Evolutionary conservation across 495 filamentous ascomycete genomes (phyloP).

Genomic region (Chaetomidium leptoderma): DNA sequence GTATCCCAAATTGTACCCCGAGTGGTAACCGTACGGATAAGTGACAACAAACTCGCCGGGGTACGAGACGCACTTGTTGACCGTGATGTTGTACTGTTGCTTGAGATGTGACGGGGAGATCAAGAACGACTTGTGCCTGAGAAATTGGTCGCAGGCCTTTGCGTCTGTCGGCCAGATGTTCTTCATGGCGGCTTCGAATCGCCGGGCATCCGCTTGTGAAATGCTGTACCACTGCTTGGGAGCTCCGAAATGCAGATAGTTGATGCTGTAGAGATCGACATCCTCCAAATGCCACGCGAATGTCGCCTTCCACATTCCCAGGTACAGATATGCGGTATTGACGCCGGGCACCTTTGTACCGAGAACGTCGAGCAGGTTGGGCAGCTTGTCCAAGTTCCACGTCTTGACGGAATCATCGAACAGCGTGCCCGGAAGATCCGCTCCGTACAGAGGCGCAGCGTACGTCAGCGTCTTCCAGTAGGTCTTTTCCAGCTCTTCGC

Average conservation of each 20-base stretch:
- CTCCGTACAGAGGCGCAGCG: conserved; percentile 90
- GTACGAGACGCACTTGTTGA: conserved; percentile 92
- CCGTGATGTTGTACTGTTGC: conserved; percentile 84
- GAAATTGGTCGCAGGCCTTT: conserved; percentile 95
- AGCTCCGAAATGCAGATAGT: conserved; percentile 97
- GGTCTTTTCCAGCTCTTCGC: conserved; percentile 84
- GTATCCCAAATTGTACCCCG: conserved; percentile 95
- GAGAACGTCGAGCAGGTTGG: conserved; percentile 88
- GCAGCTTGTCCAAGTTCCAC: conserved; percentile 94
- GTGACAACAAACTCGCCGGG: conserved; percentile 99
- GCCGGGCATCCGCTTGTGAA: conserved; percentile 88
- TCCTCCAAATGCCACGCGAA: conserved; percentile 99
- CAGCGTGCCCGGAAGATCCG: conserved; percentile 93
- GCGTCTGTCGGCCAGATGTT: conserved; percentile 92
- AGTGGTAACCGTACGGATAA: conserved; percentile 97
- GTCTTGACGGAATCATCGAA: conserved; percentile 79
- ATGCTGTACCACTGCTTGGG: conserved; percentile 99
- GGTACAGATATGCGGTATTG: conserved; percentile 96
- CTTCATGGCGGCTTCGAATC: conserved; percentile 93
- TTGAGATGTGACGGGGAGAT: conserved; percentile 86
- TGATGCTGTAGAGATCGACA: conserved; percentile 98
- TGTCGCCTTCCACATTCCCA: conserved; percentile 99
- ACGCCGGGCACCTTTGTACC: conserved; percentile 95
- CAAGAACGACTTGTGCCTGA: conserved; percentile 97
- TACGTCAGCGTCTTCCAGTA: conserved; percentile 98